A percentile compares a stretch with the other conserved stretches of the same genome.
Evolutionary conservation across 176 grass and related monocot genomes (phyloP).

Genomic region (Rhynchospora breviuscula): DNA sequence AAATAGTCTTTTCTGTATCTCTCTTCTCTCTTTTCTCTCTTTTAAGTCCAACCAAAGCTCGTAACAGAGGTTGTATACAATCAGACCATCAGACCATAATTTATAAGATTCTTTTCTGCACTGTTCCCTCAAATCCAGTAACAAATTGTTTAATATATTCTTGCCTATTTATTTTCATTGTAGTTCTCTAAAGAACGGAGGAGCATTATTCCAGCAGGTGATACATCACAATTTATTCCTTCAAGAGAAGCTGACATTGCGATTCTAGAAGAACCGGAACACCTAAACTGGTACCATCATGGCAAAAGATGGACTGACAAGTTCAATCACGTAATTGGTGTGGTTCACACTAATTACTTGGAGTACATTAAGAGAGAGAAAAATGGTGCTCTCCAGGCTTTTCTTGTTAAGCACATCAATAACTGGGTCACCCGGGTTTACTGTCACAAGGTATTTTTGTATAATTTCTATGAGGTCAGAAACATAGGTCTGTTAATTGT

Average conservation of each 20-base stretch:
- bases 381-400: conserved; percentile 81
- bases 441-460: conserved; percentile 71
- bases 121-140: background rate
- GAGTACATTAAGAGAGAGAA: conserved; percentile 98
- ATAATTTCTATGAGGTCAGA: background rate
- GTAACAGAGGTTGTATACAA: background rate
- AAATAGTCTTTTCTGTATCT: too few species aligned
- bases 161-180: conserved; percentile 31
- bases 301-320: conserved; percentile 96
- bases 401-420: conserved; percentile 93
- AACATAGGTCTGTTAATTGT: background rate
- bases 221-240: conserved; percentile 80
- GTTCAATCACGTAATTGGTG: conserved; percentile 87
- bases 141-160: background rate
- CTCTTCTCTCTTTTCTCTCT: too few species aligned
- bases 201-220: conserved; percentile 91
- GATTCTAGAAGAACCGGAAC: conserved; percentile 94
- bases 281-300: conserved; percentile 99
- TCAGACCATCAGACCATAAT: background rate
- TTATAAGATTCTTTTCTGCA: conserved; percentile 9
- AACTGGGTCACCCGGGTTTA: conserved; percentile 91
- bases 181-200: conserved; percentile 91
- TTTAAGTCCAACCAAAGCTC: too few species aligned
- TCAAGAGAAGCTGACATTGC: conserved; percentile 93
- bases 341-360: conserved; percentile 97